Evolutionary conservation across 495 filamentous ascomycete genomes (phyloP), one percentile per base, ranked within the genome.

Genomic region (Jackrogersella minutella): DNA sequence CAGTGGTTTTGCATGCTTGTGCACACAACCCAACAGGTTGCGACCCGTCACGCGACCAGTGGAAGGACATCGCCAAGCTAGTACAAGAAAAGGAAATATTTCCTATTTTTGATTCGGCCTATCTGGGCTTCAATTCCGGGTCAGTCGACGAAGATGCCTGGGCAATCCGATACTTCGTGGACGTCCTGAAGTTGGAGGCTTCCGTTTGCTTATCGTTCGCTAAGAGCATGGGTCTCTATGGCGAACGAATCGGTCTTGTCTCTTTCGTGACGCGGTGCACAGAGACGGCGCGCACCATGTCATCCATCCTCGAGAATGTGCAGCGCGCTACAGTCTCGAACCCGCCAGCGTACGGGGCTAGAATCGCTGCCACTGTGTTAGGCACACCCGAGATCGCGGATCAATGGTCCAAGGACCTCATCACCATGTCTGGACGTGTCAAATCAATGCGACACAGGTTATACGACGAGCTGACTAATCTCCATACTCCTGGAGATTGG

Each of bases 141-240:
- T 78, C 78, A 17, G 74, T 79, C 11, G 79, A 79, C 62, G 78
- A 84, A 46, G 84, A 86, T 64, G 81, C 82, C 50, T 85, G 82
- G 82, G 78, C 82, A 1, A 78, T 86, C 4, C 78, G 81, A 41
- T 80, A 84, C 68, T 84, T 84, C 73, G 47, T 71, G 0, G 66
- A 69, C 6, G 68, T 37, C 21, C 59, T 7, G 6, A 17, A 6
- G 1, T 51, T 84, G 77, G 66, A 83, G 69, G 79, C 83, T 71
- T 81, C 79, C 36, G 79, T 84, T 19, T 80, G 78, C 6, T 79
- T 84, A 69, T 82, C 79, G 30, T 84, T 85, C 73, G 81, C 84
- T 16, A 86, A 86, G 75, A 86, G 82, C 73, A 81, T 86, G 58
- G 84, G 84, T 39, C 77, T 86, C 30, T 86, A 86, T 65, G 82